These are phyloP conservation scores for Auricularia sp. DNA, from an alignment of 768 basidiomycete species.

Conservation along the genomic window DNA sequence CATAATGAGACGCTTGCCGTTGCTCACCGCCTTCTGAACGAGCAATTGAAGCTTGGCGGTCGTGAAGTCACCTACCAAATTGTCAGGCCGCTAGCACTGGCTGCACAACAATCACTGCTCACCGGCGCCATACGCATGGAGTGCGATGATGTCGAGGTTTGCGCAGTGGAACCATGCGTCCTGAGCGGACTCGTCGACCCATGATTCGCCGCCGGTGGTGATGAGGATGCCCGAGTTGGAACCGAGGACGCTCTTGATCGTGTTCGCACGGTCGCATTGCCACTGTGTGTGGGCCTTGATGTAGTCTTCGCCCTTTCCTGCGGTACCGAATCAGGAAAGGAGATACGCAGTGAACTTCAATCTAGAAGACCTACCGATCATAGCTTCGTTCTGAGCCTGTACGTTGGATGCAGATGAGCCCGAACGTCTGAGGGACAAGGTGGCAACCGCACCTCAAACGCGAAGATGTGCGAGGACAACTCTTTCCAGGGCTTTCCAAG, in stretches of 20 bases:
- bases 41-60: slow-evolving; percentile 22
- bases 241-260: slow-evolving; percentile 15
- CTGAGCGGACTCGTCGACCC: slow-evolving; percentile 19
- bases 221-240: slow-evolving; percentile 19
- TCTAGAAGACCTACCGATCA: slow-evolving; percentile 18
- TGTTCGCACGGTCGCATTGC: slow-evolving; percentile 21
- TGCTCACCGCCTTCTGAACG: slow-evolving; percentile 28
- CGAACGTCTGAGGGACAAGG: background rate
- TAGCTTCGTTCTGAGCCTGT: slow-evolving; percentile 25
- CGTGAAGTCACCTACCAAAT: slow-evolving; percentile 5
- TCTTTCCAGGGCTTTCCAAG: slow-evolving; percentile 29
- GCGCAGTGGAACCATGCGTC: slow-evolving; percentile 15
- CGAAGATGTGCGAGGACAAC: slow-evolving; percentile 28
- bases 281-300: slow-evolving; percentile 9
- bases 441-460: slow-evolving; percentile 15
- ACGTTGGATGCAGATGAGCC: background rate
- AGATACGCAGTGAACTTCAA: background rate
- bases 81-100: no score
- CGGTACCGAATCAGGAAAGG: background rate
- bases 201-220: slow-evolving; percentile 21
- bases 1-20: slow-evolving; percentile 15
- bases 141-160: slow-evolving; percentile 26
- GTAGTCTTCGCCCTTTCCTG: slow-evolving; percentile 15
- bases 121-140: slow-evolving; percentile 27
- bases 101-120: slow-evolving; percentile 12